Base-by-base conservation (phyloP, 768 basidiomycete genomes). In the Mycena rebaudengoi region DNA sequence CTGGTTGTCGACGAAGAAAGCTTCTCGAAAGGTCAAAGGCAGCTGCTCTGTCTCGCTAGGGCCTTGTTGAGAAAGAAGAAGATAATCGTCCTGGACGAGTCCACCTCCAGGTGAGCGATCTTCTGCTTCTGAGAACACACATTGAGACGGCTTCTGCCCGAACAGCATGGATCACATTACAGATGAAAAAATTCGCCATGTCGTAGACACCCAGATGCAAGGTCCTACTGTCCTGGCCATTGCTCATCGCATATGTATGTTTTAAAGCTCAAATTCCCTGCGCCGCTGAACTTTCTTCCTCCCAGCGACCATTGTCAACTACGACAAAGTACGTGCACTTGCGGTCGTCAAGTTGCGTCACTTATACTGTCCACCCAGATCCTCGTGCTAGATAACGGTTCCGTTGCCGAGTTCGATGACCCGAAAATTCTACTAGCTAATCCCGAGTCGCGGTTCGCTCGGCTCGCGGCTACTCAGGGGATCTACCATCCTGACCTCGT, bases 81-180 rank as follows among this genome's bases (percentile, higher is more conserved):
- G 40, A 54, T 62, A 14, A 49, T 62, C 23, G 53, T 62, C 20
- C 53, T 62, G 26, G 60, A 62, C 21, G 60, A 62, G 29, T 55
- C 60, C 12, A 62, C 60, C 28, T 62, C 60, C 20, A 62, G 60
- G 60, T 23, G 53, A 49, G 45, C 49, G 18, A 20, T 16, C 13
- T 37, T 20, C 29, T 12, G 8, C 43, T 29, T 48, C 41, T 48
- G 16, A 25, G 26, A 23, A 12, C 41, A 14, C 18, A 18, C 30
- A 12, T 23, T 60, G 26, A 37, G 26, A n/a, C n/a, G n/a, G 10
- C 8, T 48, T 26, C n/a, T 52, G 20, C 32, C 35, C 37, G 14
- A 16, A 23, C 53, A 62, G 60, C n/a, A 62, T 62, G 60, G 56
- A 58, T 37, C 46, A 58, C 28, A 62, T 55, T 39, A 62, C 60